Evolutionary conservation across 2,329 filamentous ascomycete species (phyloP).

Genomic region (Gaeumannomyces tritici): DNA sequence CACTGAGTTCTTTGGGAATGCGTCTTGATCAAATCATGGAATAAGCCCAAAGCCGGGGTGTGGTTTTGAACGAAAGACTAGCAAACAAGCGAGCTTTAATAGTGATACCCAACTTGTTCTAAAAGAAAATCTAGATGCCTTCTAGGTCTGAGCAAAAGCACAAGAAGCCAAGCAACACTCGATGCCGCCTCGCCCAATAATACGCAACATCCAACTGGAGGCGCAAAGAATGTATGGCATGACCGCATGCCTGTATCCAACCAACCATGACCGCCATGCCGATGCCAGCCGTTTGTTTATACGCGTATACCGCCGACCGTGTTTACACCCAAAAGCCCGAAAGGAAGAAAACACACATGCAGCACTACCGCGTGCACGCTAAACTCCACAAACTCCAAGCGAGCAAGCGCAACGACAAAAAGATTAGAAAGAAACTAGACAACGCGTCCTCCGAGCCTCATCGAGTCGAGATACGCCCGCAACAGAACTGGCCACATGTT

Average conservation of each 20-base stretch:
- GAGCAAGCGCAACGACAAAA: not conserved
- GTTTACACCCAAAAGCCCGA: not conserved
- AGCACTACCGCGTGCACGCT: not conserved
- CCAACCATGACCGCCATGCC: not conserved
- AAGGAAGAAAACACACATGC: not conserved
- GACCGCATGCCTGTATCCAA: not conserved
- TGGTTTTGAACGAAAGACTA: not conserved
- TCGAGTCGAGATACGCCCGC: not conserved
- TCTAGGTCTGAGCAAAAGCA: not conserved
- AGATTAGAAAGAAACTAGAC: not conserved
- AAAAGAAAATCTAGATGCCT: not conserved
- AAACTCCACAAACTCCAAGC: not conserved
- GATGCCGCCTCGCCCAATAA: not conserved
- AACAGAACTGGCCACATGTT: not conserved
- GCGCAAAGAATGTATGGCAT: not conserved
- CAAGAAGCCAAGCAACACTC: not conserved
- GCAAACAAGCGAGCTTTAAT: not conserved
- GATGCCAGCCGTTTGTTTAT: not conserved
- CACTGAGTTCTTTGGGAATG: constrained; percentile 15
- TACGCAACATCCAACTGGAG: no score
- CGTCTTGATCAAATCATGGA: not conserved
- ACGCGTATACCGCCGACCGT: not conserved
- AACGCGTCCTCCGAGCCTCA: not conserved
- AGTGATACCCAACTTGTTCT: not conserved
- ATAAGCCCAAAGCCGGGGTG: not conserved